Percentiles rank a stretch among this genome's conserved stretches.
These are phyloP conservation scores for Ascochyta pisi DNA, from an alignment of 2,329 filamentous ascomycete genomes.

Conservation along the genomic window DNA sequence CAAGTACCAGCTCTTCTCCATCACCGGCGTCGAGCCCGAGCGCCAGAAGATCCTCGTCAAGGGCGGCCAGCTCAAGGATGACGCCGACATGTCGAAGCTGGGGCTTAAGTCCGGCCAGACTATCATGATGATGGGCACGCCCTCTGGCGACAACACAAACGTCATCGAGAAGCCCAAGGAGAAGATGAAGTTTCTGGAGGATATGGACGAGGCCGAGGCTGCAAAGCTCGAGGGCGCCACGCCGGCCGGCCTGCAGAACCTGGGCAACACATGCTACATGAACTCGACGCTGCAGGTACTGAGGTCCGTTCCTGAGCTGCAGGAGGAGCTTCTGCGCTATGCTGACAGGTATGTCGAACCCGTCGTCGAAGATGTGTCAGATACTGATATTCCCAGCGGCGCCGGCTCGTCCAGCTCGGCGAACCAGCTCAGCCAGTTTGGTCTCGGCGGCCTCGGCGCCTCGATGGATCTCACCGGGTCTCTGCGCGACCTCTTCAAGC, in stretches of 20 bases:
- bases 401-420: slow-evolving; percentile 43
- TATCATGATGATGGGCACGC: slow-evolving; percentile 97
- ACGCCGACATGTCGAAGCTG: slow-evolving; percentile 83
- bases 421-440: slow-evolving; percentile 56
- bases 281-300: slow-evolving; percentile 97
- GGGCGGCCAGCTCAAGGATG: slow-evolving; percentile 93
- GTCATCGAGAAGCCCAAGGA: slow-evolving; percentile 77
- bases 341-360: slow-evolving; percentile 46
- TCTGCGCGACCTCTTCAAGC: slow-evolving; percentile 82
- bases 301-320: slow-evolving; percentile 87
- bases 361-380: no score
- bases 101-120: slow-evolving; percentile 84
- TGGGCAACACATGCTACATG: slow-evolving; percentile 98
- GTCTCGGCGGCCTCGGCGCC: slow-evolving; percentile 64
- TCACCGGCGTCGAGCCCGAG: slow-evolving; percentile 94
- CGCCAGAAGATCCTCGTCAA: slow-evolving; percentile 96
- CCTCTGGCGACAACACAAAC: slow-evolving; percentile 67
- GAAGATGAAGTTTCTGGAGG: slow-evolving; percentile 86
- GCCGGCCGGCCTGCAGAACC: slow-evolving; percentile 86
- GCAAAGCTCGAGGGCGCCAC: slow-evolving; percentile 83
- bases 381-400: slow-evolving; percentile 33
- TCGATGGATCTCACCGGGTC: slow-evolving; percentile 77
- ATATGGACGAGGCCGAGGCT: slow-evolving; percentile 94
- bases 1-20: slow-evolving; percentile 93
- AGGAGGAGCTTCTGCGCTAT: slow-evolving; percentile 76